Base-by-base conservation (phyloP, 176 grass and related monocot species). In the Cenchrus purpureus region DNA sequence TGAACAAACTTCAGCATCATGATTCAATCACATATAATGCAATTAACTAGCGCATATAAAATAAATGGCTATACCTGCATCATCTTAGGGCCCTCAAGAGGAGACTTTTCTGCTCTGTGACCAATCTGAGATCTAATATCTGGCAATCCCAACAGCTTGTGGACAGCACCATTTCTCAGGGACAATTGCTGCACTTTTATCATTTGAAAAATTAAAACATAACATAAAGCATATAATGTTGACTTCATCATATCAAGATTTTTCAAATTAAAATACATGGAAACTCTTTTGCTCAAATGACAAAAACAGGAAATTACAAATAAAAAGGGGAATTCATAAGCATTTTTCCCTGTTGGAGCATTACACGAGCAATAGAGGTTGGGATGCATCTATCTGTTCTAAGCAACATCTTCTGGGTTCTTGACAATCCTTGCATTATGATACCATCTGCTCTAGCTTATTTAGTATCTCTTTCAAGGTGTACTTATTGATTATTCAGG, bases 101-200 rank as follows among this genome's bases (percentile, higher is more conserved):
- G 57, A 73, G 68, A 67, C 12, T 83, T 87, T 29, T 20, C 68
- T 43, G 82, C 16, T 76, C 62, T 52, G 66, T 70, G 50, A 68
- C 70, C 68, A 85, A 44, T 12, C 2, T 7, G 87, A 83, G 64
- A 68, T 85, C 74, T 80, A 79, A 29, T 72, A 87, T 85, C 68
- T 73, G 87, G 91, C 78, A 98, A 86, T 53, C 89, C 87, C 84
- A 95, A 85, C 71, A 87, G 82, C 55, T 76, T 85, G 58, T 60
- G 37, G 45, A 87, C 70, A 88, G 51, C 69, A 64, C 65, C 69
- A 83, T 98, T 98, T 87, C 51, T 91, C 29, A 98, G 83, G 72
- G 85, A 80, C 40, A 98, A 92, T 87, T 92, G 91, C 95, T 98
- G 91, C 87, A 82, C 56, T 75, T 84, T 73, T 66, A 91, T 42